phyloP scores from a whole-genome alignment of 208 protist species.

The Leishmania aethiopica region DNA sequence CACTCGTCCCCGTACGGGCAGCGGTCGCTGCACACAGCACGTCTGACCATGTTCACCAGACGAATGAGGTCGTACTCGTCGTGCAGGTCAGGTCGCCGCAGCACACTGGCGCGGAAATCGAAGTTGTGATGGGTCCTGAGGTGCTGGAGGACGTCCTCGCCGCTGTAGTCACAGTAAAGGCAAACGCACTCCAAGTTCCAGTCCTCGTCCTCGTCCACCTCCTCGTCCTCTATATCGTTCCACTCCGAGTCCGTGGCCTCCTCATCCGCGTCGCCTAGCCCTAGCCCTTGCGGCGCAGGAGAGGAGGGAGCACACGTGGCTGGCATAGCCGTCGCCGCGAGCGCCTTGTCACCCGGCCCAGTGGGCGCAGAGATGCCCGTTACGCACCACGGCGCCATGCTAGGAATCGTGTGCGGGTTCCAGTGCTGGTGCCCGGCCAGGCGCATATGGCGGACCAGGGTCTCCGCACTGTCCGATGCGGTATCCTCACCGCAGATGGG shows the following conservation, averaged over 20 bases:
- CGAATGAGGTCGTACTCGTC: conserved; percentile 85
- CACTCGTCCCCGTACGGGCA: conserved; percentile 34
- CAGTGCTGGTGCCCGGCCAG: conserved; percentile 40
- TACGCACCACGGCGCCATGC: conserved; percentile 50
- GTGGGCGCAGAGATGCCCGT: neutral
- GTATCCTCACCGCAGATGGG: conserved; percentile 53
- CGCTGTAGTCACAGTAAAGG: conserved; percentile 60
- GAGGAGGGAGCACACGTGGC: neutral
- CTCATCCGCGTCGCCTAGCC: conserved; percentile 14
- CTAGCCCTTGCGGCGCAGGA: neutral
- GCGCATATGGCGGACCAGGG: conserved; percentile 28
- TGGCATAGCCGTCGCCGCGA: neutral
- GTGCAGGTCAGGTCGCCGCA: conserved; percentile 40
- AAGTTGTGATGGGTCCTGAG: conserved; percentile 57
- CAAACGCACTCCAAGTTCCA: conserved; percentile 60
- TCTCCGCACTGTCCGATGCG: neutral
- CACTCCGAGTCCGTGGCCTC: conserved; percentile 32
- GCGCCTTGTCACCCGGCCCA: neutral
- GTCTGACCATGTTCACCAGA: conserved; percentile 70
- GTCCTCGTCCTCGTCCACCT: conserved; percentile 55
- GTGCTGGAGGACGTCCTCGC: conserved; percentile 52
- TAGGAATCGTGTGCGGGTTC: conserved; percentile 53
- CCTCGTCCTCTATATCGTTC: conserved; percentile 39
- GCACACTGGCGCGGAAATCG: conserved; percentile 49
- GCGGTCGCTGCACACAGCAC: conserved; percentile 37